Evolutionary conservation across 2,329 filamentous ascomycete species (phyloP).

Genomic region (Fusarium nurragi): DNA sequence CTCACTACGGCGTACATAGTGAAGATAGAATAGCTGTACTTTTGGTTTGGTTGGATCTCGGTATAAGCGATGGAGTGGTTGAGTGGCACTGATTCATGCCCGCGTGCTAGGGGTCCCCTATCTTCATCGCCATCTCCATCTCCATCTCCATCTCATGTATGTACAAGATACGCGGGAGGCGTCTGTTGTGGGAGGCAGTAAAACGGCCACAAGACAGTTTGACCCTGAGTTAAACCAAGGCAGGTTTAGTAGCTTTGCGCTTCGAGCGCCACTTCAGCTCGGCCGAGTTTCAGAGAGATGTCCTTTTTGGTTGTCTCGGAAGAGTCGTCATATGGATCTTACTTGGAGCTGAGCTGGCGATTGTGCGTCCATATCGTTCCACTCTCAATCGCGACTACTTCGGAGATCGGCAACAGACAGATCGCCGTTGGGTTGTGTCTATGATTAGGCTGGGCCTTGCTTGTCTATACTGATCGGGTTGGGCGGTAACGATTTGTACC

Average conservation of each 20-base stretch:
- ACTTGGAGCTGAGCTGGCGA: not conserved
- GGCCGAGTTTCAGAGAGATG: slow-evolving; percentile 11
- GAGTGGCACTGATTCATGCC: slow-evolving; percentile 7
- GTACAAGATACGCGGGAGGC: not conserved
- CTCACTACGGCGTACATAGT: not conserved
- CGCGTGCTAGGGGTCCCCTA: slow-evolving; percentile 3
- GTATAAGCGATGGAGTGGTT: not conserved
- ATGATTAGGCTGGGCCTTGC: slow-evolving; percentile 12
- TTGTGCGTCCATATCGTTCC: not conserved
- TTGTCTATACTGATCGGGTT: too few relatives aligned
- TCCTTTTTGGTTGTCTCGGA: not conserved
- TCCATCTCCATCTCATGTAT: not conserved
- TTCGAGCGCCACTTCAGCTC: slow-evolving; percentile 8
- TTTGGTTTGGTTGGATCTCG: slow-evolving; percentile 10
- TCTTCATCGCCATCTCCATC: not conserved
- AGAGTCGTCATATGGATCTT: not conserved
- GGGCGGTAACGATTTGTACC: not conserved
- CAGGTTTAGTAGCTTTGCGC: not conserved
- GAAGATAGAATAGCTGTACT: not conserved
- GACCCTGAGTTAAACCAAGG: slow-evolving; percentile 10
- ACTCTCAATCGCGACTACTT: slow-evolving; percentile 3
- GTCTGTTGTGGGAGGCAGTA: slow-evolving; percentile 16
- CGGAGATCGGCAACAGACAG: slow-evolving; percentile 29
- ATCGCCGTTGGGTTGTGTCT: slow-evolving; percentile 7
- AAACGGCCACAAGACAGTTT: slow-evolving; percentile 9